Percentiles rank a stretch among this genome's conserved stretches.
These are phyloP conservation scores for Septoria petroselini DNA, from an alignment of 2,329 filamentous ascomycete genomes.

Conservation along the genomic window DNA sequence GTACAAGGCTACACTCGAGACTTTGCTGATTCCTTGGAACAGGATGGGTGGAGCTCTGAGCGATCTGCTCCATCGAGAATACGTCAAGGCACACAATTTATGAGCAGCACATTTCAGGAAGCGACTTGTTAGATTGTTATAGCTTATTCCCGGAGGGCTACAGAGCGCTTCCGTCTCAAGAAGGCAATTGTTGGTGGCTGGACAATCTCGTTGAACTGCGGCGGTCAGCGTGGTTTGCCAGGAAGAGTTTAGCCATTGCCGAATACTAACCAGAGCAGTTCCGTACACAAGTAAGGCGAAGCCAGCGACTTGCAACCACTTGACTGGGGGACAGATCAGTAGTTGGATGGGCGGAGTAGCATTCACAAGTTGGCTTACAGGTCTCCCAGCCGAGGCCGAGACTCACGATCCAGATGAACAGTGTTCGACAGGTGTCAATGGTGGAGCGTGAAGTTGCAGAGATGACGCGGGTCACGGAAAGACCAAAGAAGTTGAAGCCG, in stretches of 20 bases:
- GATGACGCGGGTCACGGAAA: slow-evolving; percentile 84
- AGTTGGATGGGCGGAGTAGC: background rate
- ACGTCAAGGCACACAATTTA: slow-evolving; percentile 34
- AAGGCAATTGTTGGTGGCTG: slow-evolving; percentile 58
- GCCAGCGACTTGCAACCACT: slow-evolving; percentile 82
- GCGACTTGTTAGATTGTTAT: slow-evolving; percentile 8
- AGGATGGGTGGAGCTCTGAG: slow-evolving; percentile 32
- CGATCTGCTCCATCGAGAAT: slow-evolving; percentile 36
- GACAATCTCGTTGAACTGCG: slow-evolving; percentile 82
- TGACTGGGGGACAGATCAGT: slow-evolving; percentile 1
- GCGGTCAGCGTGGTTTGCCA: background rate
- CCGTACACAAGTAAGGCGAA: slow-evolving; percentile 92
- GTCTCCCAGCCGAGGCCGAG: slow-evolving; percentile 92
- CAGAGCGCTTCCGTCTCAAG: slow-evolving; percentile 29
- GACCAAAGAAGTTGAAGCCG: slow-evolving; percentile 97
- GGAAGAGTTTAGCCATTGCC: background rate
- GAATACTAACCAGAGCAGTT: slow-evolving; percentile 63
- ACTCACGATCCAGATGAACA: slow-evolving; percentile 97
- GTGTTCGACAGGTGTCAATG: slow-evolving; percentile 93
- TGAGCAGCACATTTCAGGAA: slow-evolving; percentile 7
- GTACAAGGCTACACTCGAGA: too few relatives aligned
- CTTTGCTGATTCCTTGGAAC: too few relatives aligned
- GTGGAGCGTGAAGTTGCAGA: slow-evolving; percentile 91
- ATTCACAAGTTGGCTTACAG: slow-evolving; percentile 62
- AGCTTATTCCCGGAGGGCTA: slow-evolving; percentile 14